These are phyloP conservation scores for Verbascum thapsus DNA, from an alignment of 257 asterid genomes.

Conservation along the genomic window DNA sequence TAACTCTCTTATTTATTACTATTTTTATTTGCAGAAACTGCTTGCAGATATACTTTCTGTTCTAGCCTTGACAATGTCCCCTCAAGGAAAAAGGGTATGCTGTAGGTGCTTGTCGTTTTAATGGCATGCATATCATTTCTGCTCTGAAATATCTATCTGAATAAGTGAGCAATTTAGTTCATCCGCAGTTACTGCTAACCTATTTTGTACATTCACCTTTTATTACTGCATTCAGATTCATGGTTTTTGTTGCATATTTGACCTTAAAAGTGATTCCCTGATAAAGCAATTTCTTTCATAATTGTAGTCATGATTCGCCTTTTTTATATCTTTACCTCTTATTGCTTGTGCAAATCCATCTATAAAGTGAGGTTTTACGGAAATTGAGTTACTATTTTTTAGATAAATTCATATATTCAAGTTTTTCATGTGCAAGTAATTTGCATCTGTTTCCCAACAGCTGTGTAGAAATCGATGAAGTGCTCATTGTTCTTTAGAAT, in stretches of 20 bases:
- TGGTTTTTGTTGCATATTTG: too few relatives aligned
- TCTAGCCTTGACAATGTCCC: conserved; percentile 96
- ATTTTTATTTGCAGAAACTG: conserved; percentile 50
- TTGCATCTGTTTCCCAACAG: too few relatives aligned
- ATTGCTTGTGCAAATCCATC: too few relatives aligned
- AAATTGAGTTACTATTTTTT: too few relatives aligned
- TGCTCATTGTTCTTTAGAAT: background rate
- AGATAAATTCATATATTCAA: too few relatives aligned
- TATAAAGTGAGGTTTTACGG: too few relatives aligned
- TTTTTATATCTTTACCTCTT: too few relatives aligned
- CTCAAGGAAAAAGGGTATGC: conserved; percentile 93
- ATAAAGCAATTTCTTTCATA: too few relatives aligned
- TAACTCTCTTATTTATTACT: conserved; percentile 6
- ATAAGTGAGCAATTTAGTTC: conserved; percentile 9
- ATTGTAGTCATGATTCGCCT: too few relatives aligned
- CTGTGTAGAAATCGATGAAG: background rate
- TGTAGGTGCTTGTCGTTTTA: conserved; percentile 6
- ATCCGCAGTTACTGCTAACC: conserved; percentile 3
- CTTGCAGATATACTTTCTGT: conserved; percentile 96
- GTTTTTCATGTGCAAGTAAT: too few relatives aligned
- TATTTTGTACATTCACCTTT: conserved; percentile 6
- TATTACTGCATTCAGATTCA: too few relatives aligned
- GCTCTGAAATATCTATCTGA: conserved; percentile 7
- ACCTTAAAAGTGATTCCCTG: too few relatives aligned
- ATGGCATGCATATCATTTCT: background rate